Base-by-base conservation (phyloP, 371 early-diverging fungal genomes). In the Nematocida displodere region DNA sequence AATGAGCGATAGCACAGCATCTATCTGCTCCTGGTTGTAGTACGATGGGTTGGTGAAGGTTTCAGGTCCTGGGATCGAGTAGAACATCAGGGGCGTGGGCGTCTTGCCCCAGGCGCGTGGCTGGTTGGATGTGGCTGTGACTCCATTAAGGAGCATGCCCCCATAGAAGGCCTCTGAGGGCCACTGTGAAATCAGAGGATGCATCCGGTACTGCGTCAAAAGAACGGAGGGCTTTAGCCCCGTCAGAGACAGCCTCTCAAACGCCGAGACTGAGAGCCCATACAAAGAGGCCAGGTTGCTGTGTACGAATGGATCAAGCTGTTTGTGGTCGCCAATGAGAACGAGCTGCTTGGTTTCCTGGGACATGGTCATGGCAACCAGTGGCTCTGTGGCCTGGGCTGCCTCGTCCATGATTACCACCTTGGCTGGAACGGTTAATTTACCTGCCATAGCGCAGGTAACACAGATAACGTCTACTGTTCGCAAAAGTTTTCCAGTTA, bases 311-410 rank as follows among this genome's bases (percentile, higher is more conserved):
- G 77, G 77, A 22, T 66, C 67, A 1, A 97, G 86, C 82, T 96
- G 97, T 75, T 92, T 89, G 0, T 94, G 94, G 85, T 96, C 94
- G 53, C 95, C 96, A n/a, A 95, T 92, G 13, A 95, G 84, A 50
- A 97, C 87, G 77, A 91, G 89, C 40, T 89, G 87, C 44, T 3
- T 87, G 86, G 34, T 88, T 88, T 77, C 89, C 89, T 89, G 88
- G 53, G 89, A 88, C 8, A 95, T 79, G 15, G 95, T 93, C 78
- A 94, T 94, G 79, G 94, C 89, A 1, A 93, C 88, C 47, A 89
- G 87, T 24, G 92, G 84, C 80, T 97, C 97, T 22, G 92, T 88
- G 0, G 92, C 87, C 80, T 97, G 98, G 37, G 93, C 92, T 0
- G 95, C 95, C 83, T 97, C 98, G 81, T 97, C 97, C 68, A 96